Percentiles rank a stretch among this genome's conserved stretches.
Conservation (phyloP, 2,329 filamentous ascomycete species). For the Neopestalotiopsis rosae region DNA sequence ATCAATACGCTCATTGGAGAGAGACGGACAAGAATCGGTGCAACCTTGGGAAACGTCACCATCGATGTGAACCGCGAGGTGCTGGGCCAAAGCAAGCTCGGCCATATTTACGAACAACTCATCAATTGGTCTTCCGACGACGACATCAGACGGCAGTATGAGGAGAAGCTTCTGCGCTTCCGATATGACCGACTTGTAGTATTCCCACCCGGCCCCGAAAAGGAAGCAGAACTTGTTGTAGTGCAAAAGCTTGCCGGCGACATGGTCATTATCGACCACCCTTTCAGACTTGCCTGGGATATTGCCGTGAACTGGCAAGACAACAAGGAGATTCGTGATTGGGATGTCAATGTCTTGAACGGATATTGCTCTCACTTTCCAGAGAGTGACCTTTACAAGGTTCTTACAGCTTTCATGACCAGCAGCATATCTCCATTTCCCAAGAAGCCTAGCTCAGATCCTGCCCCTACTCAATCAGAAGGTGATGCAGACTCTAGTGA, state of each 20-base stretch:
- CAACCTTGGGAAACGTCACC: slow-evolving; percentile 82
- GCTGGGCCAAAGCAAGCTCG: slow-evolving; percentile 75
- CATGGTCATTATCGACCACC: slow-evolving; percentile 96
- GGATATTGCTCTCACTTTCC: slow-evolving; percentile 87
- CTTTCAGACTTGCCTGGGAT: slow-evolving; percentile 88
- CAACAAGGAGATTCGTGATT: slow-evolving; percentile 72
- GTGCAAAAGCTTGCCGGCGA: slow-evolving; percentile 81
- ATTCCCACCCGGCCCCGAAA: slow-evolving; percentile 66
- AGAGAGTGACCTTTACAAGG: slow-evolving; percentile 79
- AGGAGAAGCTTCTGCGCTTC: slow-evolving; percentile 86
- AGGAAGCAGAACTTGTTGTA: slow-evolving; percentile 71
- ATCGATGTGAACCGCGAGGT: slow-evolving; percentile 88
- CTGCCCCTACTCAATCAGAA: slow-evolving; percentile 28
- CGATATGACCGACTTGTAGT: slow-evolving; percentile 80
- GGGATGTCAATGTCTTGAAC: slow-evolving; percentile 78
- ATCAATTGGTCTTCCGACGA: slow-evolving; percentile 93
- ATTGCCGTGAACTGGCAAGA: slow-evolving; percentile 91
- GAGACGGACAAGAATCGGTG: slow-evolving; percentile 84
- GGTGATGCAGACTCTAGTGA: slow-evolving; percentile 58
- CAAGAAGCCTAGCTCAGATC: slow-evolving; percentile 31
- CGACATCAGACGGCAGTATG: slow-evolving; percentile 79
- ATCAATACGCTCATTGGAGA: slow-evolving; percentile 92
- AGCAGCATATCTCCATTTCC: slow-evolving; percentile 87
- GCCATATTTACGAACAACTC: slow-evolving; percentile 78
- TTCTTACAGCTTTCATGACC: slow-evolving; percentile 81